Percentiles rank a stretch among this genome's conserved stretches.
Conservation (phyloP, 2,329 filamentous ascomycete genomes). For the Ascochyta lentis region DNA sequence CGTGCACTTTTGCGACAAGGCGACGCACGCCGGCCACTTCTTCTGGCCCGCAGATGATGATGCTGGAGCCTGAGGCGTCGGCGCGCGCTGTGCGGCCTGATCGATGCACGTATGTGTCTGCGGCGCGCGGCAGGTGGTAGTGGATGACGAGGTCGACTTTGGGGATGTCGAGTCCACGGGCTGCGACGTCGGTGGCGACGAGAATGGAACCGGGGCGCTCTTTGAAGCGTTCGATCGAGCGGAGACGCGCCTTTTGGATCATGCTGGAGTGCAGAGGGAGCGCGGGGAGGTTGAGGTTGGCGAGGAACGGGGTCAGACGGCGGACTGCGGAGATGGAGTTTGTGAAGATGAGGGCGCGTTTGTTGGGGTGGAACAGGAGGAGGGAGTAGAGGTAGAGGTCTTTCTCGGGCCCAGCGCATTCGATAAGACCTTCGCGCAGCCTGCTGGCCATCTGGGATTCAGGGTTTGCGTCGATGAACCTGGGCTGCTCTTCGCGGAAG, state of each 20-base stretch:
- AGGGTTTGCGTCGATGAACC: slow-evolving; percentile 92
- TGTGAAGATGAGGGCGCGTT: slow-evolving; percentile 87
- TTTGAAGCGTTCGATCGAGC: slow-evolving; percentile 88
- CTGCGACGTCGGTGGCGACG: slow-evolving; percentile 91
- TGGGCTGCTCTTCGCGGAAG: slow-evolving; percentile 83
- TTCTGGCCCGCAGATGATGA: slow-evolving; percentile 89
- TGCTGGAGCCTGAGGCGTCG: slow-evolving; percentile 75
- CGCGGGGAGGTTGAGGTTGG: slow-evolving; percentile 79
- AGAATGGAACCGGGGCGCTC: slow-evolving; percentile 71
- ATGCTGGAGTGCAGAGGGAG: slow-evolving; percentile 89
- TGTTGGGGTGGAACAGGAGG: slow-evolving; percentile 79
- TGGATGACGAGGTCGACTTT: slow-evolving; percentile 89
- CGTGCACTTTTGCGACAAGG: slow-evolving; percentile 87
- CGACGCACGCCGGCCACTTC: slow-evolving; percentile 85
- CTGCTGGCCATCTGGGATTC: slow-evolving; percentile 85
- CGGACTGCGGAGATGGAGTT: slow-evolving; percentile 95
- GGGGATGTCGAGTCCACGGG: slow-evolving; percentile 91
- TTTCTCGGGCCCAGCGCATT: slow-evolving; percentile 94
- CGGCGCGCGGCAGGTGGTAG: slow-evolving; percentile 91
- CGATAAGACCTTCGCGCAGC: slow-evolving; percentile 86
- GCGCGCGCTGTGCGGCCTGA: slow-evolving; percentile 93
- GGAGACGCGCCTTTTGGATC: slow-evolving; percentile 93
- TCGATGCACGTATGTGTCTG: slow-evolving; percentile 93
- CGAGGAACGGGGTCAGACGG: slow-evolving; percentile 81
- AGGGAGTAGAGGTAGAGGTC: slow-evolving; percentile 93